A percentile compares a stretch with the other conserved stretches of the same genome.
phyloP scores from a whole-genome alignment of 352 stramenopile species.

The Phytophthora sp. region DNA sequence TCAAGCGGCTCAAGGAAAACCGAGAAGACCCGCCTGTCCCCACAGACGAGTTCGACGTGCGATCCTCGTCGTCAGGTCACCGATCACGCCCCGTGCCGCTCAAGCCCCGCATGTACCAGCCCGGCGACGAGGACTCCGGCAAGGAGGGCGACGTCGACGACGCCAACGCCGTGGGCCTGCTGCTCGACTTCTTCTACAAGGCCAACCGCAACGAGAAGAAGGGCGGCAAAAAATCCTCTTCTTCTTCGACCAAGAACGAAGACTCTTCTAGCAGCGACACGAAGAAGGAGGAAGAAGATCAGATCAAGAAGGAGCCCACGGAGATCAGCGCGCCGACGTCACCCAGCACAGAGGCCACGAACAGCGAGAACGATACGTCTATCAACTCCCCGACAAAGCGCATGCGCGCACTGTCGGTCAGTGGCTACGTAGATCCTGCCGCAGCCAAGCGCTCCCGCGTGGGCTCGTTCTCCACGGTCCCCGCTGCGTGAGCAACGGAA shows the following conservation, averaged over 20 bases:
- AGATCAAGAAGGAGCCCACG: slow-evolving; percentile 38
- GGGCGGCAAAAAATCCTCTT: slow-evolving; percentile 5
- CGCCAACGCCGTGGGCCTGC: slow-evolving; percentile 67
- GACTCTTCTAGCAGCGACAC: background rate
- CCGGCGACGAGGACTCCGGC: slow-evolving; percentile 19
- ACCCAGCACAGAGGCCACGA: slow-evolving; percentile 17
- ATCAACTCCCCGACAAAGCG: slow-evolving; percentile 78
- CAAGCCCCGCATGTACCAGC: slow-evolving; percentile 37
- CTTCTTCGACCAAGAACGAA: slow-evolving; percentile 1
- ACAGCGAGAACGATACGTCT: slow-evolving; percentile 39
- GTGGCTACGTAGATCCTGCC: slow-evolving; percentile 55
- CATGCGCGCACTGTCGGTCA: slow-evolving; percentile 76
- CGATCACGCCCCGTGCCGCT: slow-evolving; percentile 30
- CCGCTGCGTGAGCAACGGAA: slow-evolving; percentile 28
- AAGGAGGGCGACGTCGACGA: slow-evolving; percentile 55
- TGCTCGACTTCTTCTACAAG: slow-evolving; percentile 87
- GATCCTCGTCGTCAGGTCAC: slow-evolving; percentile 14
- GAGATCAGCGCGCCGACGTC: slow-evolving; percentile 25
- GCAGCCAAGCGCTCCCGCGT: slow-evolving; percentile 69
- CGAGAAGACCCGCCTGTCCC: slow-evolving; percentile 64
- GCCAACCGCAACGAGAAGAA: slow-evolving; percentile 69
- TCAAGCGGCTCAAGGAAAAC: slow-evolving; percentile 83
- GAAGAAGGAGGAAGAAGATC: slow-evolving; percentile 23
- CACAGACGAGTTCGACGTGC: slow-evolving; percentile 59
- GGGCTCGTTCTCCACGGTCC: slow-evolving; percentile 59